A percentile compares a stretch with the other conserved stretches of the same genome.
Evolutionary conservation across 1,139 yeast species (phyloP).

Genomic region (Nakaseomyces sp.): DNA sequence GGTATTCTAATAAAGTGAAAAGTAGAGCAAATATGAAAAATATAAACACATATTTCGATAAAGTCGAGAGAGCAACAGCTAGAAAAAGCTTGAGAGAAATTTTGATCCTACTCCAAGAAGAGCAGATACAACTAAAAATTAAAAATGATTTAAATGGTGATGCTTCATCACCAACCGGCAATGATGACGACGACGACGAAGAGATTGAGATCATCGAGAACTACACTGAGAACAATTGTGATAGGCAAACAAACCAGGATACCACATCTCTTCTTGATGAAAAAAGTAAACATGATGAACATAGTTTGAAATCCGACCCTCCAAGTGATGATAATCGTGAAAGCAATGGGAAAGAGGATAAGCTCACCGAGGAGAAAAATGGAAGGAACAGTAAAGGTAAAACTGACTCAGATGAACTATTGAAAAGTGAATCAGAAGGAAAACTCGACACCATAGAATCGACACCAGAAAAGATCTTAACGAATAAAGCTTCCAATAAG

Average conservation of each 20-base stretch:
- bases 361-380: not conserved
- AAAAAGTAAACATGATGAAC: too few species aligned
- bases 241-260: too few species aligned
- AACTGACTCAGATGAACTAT: not conserved
- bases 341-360: not conserved
- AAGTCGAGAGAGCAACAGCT: constrained; percentile 32
- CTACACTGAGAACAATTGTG: too few species aligned
- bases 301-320: not conserved
- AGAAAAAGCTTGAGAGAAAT: constrained; percentile 33
- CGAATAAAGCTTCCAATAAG: not conserved
- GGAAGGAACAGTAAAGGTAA: not conserved
- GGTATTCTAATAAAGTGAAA: constrained; percentile 36
- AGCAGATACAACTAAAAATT: constrained; percentile 30
- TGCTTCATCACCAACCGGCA: constrained; percentile 8
- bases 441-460: too few species aligned
- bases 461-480: not conserved
- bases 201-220: constrained; percentile 29
- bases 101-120: constrained; percentile 32
- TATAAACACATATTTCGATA: constrained; percentile 31
- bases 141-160: not conserved
- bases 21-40: constrained; percentile 17
- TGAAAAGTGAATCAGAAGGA: too few species aligned
- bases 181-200: constrained; percentile 23
- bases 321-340: not conserved
- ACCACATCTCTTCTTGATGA: too few species aligned